phyloP scores from a whole-genome alignment of 371 early-diverging fungal genomes.

The Mycotypha africana region DNA sequence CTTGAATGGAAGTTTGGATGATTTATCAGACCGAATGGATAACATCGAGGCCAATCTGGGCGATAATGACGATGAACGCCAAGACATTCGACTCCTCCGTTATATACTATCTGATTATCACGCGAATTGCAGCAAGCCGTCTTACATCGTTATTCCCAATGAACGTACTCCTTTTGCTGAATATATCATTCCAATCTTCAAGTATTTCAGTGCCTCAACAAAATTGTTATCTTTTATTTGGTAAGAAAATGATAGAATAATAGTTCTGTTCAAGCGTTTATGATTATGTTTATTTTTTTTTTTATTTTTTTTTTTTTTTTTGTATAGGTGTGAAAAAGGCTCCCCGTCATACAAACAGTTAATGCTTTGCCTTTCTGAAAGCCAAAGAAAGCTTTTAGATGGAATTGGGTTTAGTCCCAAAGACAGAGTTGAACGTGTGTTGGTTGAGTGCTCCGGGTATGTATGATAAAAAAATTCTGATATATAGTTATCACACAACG shows the following conservation, averaged over 20 bases:
- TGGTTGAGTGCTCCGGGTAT: slow-evolving; percentile 20
- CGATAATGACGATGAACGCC: slow-evolving; percentile 6
- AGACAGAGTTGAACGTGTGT: slow-evolving; percentile 12
- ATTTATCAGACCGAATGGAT: slow-evolving; percentile 5
- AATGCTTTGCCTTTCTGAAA: slow-evolving; percentile 14
- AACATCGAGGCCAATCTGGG: slow-evolving; percentile 1
- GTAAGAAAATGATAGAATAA: slow-evolving; percentile 3
- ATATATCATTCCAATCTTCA: slow-evolving; percentile 18
- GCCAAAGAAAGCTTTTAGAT: slow-evolving; percentile 11
- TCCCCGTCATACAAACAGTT: slow-evolving; percentile 7
- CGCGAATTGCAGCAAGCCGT: slow-evolving; percentile 15
- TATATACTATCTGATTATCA: slow-evolving; percentile 14
- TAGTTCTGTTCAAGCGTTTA: slow-evolving; percentile 4
- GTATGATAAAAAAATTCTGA: slow-evolving; percentile 9
- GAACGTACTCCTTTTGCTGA: slow-evolving; percentile 24
- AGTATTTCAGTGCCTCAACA: slow-evolving; percentile 17
- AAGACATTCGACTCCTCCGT: neutral
- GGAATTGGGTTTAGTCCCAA: slow-evolving; percentile 14
- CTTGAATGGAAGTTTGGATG: neutral
- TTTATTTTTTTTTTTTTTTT: too few species aligned
- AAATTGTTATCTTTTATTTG: slow-evolving; percentile 4
- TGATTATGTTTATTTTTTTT: neutral
- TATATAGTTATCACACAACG: slow-evolving; percentile 11
- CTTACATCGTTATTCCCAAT: slow-evolving; percentile 7
- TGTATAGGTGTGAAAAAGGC: slow-evolving; percentile 10